Evolutionary conservation across 805 yeast species (phyloP), one percentile per base, ranked within the genome.

Genomic region (Debaryomyces hansenii): DNA sequence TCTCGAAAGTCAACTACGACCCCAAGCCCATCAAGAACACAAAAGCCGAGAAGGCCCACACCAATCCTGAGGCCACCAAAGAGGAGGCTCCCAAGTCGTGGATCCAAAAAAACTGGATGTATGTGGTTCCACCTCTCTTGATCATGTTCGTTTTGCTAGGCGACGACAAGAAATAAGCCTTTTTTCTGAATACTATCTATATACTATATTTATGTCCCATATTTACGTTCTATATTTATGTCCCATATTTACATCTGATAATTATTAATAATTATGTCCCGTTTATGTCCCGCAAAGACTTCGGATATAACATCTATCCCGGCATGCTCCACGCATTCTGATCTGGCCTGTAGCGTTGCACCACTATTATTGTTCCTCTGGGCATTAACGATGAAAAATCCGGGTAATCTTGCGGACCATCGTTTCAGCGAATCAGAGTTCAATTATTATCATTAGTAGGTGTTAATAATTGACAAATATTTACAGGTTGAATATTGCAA

Each of bases 21-120:
- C 24, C 24, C 8, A 16, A 11, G n/a, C 38, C 24, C 38, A 29
- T 15, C 42, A 27, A 16, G 14, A 27, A 8, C 12, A n/a, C 12
- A n/a, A 18, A 15, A 8, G 35, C 16, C 14, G 35, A 11, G 6
- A 28, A 11, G 64, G 60, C 3, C 65, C 68, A 4, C 41, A 31
- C 74, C 76, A 5, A 67, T 65, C 46, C 50, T 67, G 48, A 50
- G 51, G 18, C 69, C 73, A 54, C 49, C 31, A 58, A 50, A 20
- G 63, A 52, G 37, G 67, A 55, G 16, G 69, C 59, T 40, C 58
- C 57, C 12, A 56, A 70, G 33, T 74, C 83, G 4, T 82, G 80
- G 62, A 64, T 82, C 14, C 85, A 82, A 57, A 76, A 77, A 59
- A 77, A 83, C 62, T 83, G 87, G 87, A 70, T 79, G 73, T 81